A percentile compares a stretch with the other conserved stretches of the same genome.
Evolutionary conservation across 768 basidiomycete genomes (phyloP).

Genomic region (Trametopsis cervina): DNA sequence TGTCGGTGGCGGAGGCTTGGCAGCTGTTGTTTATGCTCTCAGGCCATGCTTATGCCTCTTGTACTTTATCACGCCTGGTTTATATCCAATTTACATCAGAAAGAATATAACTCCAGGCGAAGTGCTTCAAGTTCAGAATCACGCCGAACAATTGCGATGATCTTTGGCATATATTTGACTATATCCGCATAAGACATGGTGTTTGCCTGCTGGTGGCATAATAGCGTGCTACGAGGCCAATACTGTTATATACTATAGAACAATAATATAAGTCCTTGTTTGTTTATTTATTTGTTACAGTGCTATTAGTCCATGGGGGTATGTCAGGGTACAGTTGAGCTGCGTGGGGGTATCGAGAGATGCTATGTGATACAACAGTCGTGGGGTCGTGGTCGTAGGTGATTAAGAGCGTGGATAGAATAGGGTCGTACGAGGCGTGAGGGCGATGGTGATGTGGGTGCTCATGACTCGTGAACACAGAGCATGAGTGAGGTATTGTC

Average conservation of each 20-base stretch:
- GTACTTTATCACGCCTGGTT: too few species aligned
- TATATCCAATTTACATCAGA: too few species aligned
- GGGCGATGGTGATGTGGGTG: background rate
- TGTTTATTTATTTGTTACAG: background rate
- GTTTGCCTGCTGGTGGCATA: too few species aligned
- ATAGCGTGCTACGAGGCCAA: too few species aligned
- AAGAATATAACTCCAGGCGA: too few species aligned
- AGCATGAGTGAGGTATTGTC: slow-evolving; percentile 7
- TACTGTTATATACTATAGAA: background rate
- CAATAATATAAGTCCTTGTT: background rate
- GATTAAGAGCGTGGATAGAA: background rate
- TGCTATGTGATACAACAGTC: background rate
- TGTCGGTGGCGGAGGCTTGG: too few species aligned
- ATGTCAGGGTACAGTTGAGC: background rate
- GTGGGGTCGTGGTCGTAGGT: background rate
- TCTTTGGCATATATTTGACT: too few species aligned
- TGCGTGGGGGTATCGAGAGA: background rate
- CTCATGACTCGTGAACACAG: background rate
- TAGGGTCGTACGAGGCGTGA: background rate
- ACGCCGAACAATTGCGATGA: too few species aligned
- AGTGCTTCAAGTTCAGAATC: too few species aligned
- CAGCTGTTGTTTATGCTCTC: too few species aligned
- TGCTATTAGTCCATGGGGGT: background rate
- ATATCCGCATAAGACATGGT: too few species aligned
- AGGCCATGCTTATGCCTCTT: too few species aligned